Base-by-base conservation (phyloP, 352 stramenopile genomes). In the Phytopythium chamaehyphon region DNA sequence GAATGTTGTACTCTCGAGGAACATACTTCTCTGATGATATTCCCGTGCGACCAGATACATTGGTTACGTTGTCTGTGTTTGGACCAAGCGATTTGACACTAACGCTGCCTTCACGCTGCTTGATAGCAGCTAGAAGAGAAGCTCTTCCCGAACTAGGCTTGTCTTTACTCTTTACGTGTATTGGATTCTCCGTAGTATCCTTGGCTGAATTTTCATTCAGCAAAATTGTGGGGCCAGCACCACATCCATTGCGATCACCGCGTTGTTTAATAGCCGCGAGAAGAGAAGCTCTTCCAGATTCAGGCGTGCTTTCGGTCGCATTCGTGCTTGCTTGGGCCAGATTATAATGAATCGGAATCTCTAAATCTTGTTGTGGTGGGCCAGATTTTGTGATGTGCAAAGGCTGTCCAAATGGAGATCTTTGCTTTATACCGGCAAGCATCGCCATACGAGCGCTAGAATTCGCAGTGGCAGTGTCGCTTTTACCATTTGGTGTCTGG, bases 1-100 rank as follows among this genome's bases (percentile, higher is more conserved):
- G 56, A 40, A 81, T 70, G 7, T 64, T 66, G 56, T 87, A 89
- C 28, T 71, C 61, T 1, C 61, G 73, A 35, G 73, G 58, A 4
- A 66, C 55, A 53, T 76, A 86, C 21, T 66, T n/a, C 5, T 47
- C 35, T n/a, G 31, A 12, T 15, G 10, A 18, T 5, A 33, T 33
- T 33, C 9, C 28, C n/a, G n/a, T n/a, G 9, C 28, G 28, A 33
- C 28, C 28, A 9, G 28, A 33, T n/a, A n/a, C n/a, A n/a, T n/a
- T n/a, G n/a, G n/a, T n/a, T n/a, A n/a, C n/a, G n/a, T n/a, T n/a
- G n/a, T n/a, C n/a, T n/a, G n/a, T n/a, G n/a, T n/a, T n/a, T n/a
- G n/a, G n/a, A n/a, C n/a, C n/a, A n/a, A n/a, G n/a, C n/a, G n/a
- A n/a, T n/a, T 39, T 39, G 10, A 2, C 35, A 33, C 28, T 9